Conservation (phyloP, 345 rosid species). For the Excoecaria agallocha region DNA sequence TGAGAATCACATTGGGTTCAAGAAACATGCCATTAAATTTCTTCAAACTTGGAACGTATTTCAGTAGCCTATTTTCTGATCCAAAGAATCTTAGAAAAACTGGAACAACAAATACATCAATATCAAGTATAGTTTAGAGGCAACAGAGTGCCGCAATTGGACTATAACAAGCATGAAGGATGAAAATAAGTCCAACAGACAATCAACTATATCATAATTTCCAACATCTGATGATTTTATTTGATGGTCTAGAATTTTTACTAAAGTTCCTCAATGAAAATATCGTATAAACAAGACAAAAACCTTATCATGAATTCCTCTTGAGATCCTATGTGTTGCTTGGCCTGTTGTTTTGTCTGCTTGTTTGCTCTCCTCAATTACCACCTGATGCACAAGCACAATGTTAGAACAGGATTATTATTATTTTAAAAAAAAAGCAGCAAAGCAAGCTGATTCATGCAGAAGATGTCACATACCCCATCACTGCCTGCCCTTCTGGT, state of each 20-base stretch:
- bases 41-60: neutral
- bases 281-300: neutral
- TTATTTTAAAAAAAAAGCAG: neutral
- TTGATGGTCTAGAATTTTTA: neutral
- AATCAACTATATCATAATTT: neutral
- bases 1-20: neutral
- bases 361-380: conserved; percentile 79
- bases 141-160: neutral
- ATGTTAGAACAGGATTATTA: neutral
- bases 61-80: too few species aligned
- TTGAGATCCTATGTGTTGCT: conserved; percentile 74
- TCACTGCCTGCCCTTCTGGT: conserved; percentile 57
- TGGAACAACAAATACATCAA: neutral
- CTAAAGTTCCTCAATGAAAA: neutral
- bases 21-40: neutral
- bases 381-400: conserved; percentile 38
- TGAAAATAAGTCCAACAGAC: neutral
- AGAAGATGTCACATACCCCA: conserved; percentile 52
- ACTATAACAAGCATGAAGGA: neutral
- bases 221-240: neutral
- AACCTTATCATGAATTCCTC: conserved; percentile 84
- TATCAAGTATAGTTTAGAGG: neutral
- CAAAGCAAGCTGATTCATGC: neutral
- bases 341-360: conserved; percentile 73
- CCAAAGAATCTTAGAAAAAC: neutral